A percentile compares a stretch with the other conserved stretches of the same genome.
These are phyloP conservation scores for Sporothrix mexicana DNA, from an alignment of 2,329 filamentous ascomycete genomes.

Conservation along the genomic window DNA sequence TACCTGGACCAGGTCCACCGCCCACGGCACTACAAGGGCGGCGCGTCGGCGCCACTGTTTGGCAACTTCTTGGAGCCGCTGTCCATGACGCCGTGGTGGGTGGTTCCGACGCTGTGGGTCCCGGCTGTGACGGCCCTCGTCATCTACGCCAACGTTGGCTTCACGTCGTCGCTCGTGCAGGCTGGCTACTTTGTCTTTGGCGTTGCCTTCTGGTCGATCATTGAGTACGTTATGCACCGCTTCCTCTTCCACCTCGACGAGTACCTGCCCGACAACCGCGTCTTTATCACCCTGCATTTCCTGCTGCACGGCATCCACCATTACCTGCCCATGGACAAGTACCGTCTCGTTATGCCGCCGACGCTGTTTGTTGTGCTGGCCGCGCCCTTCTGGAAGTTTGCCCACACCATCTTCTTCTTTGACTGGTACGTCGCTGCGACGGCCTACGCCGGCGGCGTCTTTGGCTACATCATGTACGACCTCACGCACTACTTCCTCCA, in stretches of 20 bases:
- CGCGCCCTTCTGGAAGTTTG: constrained; percentile 88
- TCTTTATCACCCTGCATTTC: constrained; percentile 87
- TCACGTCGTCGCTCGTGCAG: constrained; percentile 56
- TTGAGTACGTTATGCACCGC: constrained; percentile 88
- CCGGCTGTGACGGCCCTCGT: constrained; percentile 79
- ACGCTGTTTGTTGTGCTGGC: constrained; percentile 84
- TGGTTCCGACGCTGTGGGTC: constrained; percentile 83
- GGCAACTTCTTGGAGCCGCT: constrained; percentile 99
- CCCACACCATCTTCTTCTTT: constrained; percentile 80
- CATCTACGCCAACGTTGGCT: constrained; percentile 66
- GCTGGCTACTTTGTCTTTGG: constrained; percentile 72
- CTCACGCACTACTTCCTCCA: constrained; percentile 98
- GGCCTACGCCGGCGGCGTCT: constrained; percentile 87
- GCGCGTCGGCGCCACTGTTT: constrained; percentile 89
- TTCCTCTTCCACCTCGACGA: constrained; percentile 93
- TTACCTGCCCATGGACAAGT: constrained; percentile 98
- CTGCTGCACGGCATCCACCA: constrained; percentile 96
- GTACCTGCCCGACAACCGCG: constrained; percentile 90
- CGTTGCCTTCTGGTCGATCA: constrained; percentile 80
- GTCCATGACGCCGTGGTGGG: constrained; percentile 92
- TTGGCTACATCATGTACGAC: constrained; percentile 96
- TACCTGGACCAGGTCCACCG: constrained; percentile 96
- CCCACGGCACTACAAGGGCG: constrained; percentile 93
- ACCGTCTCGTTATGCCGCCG: constrained; percentile 96
- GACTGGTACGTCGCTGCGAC: constrained; percentile 82